These are phyloP conservation scores for Wickerhamomyces ciferrii DNA, from an alignment of 805 yeast species.

Conservation along the genomic window DNA sequence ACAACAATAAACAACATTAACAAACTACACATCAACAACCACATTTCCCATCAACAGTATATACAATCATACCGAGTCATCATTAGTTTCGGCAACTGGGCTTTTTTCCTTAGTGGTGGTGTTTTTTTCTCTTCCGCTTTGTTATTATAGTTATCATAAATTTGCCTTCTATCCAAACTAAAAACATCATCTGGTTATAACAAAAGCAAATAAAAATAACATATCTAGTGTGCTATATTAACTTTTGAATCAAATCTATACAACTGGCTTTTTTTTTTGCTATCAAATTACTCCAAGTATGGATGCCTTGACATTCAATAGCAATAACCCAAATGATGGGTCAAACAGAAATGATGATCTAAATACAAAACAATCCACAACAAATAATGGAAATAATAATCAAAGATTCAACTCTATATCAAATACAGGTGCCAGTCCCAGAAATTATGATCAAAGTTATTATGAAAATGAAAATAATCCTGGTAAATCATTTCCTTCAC, in stretches of 20 bases:
- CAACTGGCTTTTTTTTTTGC: background rate
- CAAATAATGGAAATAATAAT: background rate
- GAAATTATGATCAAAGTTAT: conserved; percentile 9
- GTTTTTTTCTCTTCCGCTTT: background rate
- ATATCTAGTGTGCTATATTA: too few relatives aligned
- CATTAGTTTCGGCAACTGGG: background rate
- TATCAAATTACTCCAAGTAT: conserved; percentile 1
- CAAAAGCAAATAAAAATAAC: too few relatives aligned
- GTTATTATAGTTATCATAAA: background rate
- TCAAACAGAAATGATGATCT: background rate
- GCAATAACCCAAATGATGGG: conserved; percentile 1
- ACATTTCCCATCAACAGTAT: too few relatives aligned
- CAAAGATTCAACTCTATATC: background rate
- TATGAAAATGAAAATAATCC: background rate
- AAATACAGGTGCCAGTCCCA: conserved; percentile 8
- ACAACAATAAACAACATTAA: background rate
- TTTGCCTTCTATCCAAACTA: background rate
- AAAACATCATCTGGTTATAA: background rate
- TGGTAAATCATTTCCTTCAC: background rate
- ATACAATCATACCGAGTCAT: too few relatives aligned
- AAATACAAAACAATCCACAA: background rate
- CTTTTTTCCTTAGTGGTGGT: background rate
- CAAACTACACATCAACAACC: too few relatives aligned
- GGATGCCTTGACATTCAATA: conserved; percentile 12
- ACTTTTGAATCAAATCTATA: too few relatives aligned